Evolutionary conservation across 345 rosid genomes (phyloP).

Genomic region (Citrus cavaleriei): DNA sequence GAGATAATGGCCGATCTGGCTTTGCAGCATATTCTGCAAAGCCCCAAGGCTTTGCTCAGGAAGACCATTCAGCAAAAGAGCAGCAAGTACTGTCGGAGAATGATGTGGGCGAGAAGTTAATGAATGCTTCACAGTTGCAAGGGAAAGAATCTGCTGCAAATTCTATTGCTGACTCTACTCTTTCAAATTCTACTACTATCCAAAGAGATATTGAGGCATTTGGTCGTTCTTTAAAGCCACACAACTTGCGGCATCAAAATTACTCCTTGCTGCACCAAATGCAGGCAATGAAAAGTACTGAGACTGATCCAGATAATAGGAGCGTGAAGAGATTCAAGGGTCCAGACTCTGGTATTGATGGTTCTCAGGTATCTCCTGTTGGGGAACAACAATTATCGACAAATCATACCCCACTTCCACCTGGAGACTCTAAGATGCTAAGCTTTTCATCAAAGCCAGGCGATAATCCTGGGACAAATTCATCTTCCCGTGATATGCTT

Average conservation of each 20-base stretch:
- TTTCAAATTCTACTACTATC: conserved; percentile 27
- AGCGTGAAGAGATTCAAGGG: conserved; percentile 49
- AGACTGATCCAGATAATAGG: conserved; percentile 42
- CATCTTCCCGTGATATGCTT: conserved; percentile 29
- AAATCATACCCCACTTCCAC: conserved; percentile 16
- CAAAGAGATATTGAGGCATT: conserved; percentile 59
- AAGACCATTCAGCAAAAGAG: conserved; percentile 39
- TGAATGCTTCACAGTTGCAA: conserved; percentile 8
- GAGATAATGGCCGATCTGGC: conserved; percentile 31
- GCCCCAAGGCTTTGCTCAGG: conserved; percentile 29
- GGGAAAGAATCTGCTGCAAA: conserved; percentile 30
- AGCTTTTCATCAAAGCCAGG: conserved; percentile 22
- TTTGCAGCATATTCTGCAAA: conserved; percentile 29
- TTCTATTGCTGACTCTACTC: conserved; percentile 25
- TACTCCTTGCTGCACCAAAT: conserved; percentile 46
- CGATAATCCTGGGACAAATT: conserved; percentile 28
- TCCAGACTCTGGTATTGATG: conserved; percentile 35
- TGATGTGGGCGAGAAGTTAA: conserved; percentile 21
- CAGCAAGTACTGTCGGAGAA: conserved; percentile 23
- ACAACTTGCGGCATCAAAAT: conserved; percentile 33
- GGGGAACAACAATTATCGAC: conserved; percentile 39
- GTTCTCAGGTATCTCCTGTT: conserved; percentile 32
- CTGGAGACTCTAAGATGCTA: conserved; percentile 35
- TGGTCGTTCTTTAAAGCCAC: conserved; percentile 51
- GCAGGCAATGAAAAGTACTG: conserved; percentile 52